phyloP scores from a whole-genome alignment of 257 asterid genomes.

The Verbascum thapsus region DNA sequence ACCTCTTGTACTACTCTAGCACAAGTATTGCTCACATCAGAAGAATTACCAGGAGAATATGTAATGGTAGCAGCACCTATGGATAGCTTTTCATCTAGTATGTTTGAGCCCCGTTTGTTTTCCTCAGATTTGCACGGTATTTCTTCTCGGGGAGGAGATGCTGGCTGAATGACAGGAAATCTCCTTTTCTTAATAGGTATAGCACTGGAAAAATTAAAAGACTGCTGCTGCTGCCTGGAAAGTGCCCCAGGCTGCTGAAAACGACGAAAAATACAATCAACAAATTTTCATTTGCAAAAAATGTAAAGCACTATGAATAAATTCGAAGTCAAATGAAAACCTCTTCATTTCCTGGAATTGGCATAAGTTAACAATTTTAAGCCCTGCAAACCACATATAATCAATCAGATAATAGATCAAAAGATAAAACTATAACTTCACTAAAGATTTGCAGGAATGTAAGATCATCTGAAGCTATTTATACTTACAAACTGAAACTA shows the following conservation, averaged over 20 bases:
- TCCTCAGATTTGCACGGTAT: constrained; percentile 29
- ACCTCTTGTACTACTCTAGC: constrained; percentile 30
- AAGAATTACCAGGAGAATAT: constrained; percentile 29
- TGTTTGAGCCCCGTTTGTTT: constrained; percentile 34
- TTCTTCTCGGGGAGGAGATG: constrained; percentile 56
- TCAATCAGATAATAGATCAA: constrained; percentile 17
- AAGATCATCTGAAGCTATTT: too few relatives aligned
- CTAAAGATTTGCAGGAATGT: too few relatives aligned
- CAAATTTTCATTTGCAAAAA: neutral
- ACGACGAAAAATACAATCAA: constrained; percentile 20
- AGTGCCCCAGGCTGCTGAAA: constrained; percentile 42
- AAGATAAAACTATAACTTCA: neutral
- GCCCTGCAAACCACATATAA: constrained; percentile 37
- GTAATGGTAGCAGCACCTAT: constrained; percentile 21
- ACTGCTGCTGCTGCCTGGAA: constrained; percentile 31
- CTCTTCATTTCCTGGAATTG: constrained; percentile 57
- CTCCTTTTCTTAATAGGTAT: constrained; percentile 88
- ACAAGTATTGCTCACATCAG: constrained; percentile 42
- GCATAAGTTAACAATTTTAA: constrained; percentile 37
- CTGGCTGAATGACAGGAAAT: constrained; percentile 48
- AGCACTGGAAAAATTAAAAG: constrained; percentile 51
- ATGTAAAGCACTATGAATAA: constrained; percentile 13
- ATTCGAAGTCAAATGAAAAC: constrained; percentile 37
- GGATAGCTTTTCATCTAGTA: constrained; percentile 32
- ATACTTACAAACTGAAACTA: too few relatives aligned